Conservation (phyloP, 1,139 yeast species). For the Sugiyamaella grinbergsii region DNA sequence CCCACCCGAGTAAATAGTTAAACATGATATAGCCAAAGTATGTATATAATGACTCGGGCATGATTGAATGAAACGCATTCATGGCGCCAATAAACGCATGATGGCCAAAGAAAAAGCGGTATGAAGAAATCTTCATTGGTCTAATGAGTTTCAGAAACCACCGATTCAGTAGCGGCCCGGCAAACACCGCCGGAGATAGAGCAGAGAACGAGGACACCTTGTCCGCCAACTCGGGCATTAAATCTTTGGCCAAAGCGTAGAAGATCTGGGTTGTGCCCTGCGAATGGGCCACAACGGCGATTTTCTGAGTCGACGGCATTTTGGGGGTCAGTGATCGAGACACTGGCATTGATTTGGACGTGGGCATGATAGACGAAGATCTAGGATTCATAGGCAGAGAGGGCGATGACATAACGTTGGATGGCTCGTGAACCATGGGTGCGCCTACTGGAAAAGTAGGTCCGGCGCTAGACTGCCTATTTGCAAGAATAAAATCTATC, state of each 20-base stretch:
- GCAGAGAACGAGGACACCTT: conserved; percentile 71
- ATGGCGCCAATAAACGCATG: conserved; percentile 42
- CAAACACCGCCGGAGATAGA: conserved; percentile 87
- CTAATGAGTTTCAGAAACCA: conserved; percentile 52
- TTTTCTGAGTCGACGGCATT: conserved; percentile 33
- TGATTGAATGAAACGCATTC: conserved; percentile 40
- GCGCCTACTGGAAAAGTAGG: conserved; percentile 33
- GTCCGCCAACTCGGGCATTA: conserved; percentile 46
- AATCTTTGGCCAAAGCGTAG: conserved; percentile 55
- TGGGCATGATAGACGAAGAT: not conserved
- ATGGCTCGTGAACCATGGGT: not conserved
- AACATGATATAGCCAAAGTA: conserved; percentile 74
- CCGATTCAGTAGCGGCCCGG: conserved; percentile 66
- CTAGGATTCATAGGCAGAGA: not conserved
- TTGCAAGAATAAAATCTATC: conserved; percentile 58
- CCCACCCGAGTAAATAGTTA: conserved; percentile 85
- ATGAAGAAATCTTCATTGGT: conserved; percentile 31
- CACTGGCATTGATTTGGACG: conserved; percentile 9
- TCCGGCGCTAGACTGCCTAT: conserved; percentile 38
- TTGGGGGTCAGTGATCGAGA: conserved; percentile 1
- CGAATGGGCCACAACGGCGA: conserved; percentile 77
- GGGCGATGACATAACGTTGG: not conserved
- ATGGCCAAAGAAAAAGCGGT: conserved; percentile 55
- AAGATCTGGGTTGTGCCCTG: conserved; percentile 92
- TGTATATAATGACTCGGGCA: conserved; percentile 56